These are phyloP conservation scores for Hsuehochloa calcarea DNA, from an alignment of 176 grass and related monocot genomes.

Conservation along the genomic window DNA sequence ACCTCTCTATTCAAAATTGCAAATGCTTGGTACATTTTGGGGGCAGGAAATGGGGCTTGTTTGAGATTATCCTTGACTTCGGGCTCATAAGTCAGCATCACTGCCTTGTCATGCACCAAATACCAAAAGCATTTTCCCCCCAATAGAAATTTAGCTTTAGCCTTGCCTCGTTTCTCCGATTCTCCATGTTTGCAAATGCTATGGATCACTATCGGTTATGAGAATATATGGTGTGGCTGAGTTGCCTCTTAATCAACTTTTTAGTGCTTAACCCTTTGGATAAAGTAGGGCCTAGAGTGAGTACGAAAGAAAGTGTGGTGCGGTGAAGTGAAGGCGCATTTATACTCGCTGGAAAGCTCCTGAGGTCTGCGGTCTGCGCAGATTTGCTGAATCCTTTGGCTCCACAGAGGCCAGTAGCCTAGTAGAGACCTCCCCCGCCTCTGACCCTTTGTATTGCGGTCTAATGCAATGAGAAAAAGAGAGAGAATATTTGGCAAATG, in stretches of 20 bases:
- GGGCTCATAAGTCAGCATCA: constrained; percentile 49
- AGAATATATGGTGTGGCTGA: constrained; percentile 39
- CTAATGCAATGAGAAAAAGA: neutral
- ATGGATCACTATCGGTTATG: constrained; percentile 7
- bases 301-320: constrained; percentile 24
- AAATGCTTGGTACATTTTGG: neutral
- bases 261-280: constrained; percentile 44
- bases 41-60: neutral
- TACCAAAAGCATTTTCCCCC: constrained; percentile 18
- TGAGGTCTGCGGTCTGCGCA: neutral
- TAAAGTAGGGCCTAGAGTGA: constrained; percentile 44
- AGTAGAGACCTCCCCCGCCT: neutral
- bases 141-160: constrained; percentile 6
- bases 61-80: constrained; percentile 43
- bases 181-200: constrained; percentile 28
- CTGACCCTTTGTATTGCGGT: constrained; percentile 7
- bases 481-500: neutral
- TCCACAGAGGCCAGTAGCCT: neutral
- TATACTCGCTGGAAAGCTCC: constrained; percentile 42
- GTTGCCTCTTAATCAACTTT: constrained; percentile 38
- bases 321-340: constrained; percentile 39
- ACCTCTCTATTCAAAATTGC: neutral
- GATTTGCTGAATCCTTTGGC: constrained; percentile 41
- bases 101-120: constrained; percentile 55
- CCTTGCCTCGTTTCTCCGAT: constrained; percentile 4